Evolutionary conservation across 139 green algal genomes (phyloP).

Genomic region (Nannochloris sp.): DNA sequence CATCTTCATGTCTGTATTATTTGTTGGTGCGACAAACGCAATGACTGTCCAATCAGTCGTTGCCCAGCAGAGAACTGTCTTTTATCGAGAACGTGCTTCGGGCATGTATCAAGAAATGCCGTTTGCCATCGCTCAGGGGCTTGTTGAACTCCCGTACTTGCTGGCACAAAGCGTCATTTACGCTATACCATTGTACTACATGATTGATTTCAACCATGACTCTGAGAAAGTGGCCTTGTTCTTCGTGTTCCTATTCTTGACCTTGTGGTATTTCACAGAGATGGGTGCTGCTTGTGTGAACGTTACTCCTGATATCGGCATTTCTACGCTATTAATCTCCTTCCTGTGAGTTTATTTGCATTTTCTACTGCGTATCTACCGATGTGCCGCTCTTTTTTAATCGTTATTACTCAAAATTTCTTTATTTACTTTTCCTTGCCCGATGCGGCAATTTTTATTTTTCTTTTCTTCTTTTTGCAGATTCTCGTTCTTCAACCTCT

Average conservation of each 20-base stretch:
- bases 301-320: slow-evolving; percentile 6
- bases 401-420: too few relatives aligned
- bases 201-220: background rate
- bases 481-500: slow-evolving; percentile 45
- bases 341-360: too few relatives aligned
- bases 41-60: slow-evolving; percentile 22
- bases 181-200: slow-evolving; percentile 30
- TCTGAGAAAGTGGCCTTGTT: slow-evolving; percentile 30
- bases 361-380: too few relatives aligned
- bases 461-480: background rate
- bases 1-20: slow-evolving; percentile 31
- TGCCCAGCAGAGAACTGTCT: background rate
- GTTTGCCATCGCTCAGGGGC: slow-evolving; percentile 10
- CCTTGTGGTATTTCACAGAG: slow-evolving; percentile 48
- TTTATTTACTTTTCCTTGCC: too few relatives aligned
- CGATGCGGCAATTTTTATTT: background rate
- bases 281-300: slow-evolving; percentile 41
- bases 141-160: slow-evolving; percentile 40
- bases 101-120: background rate
- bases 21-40: slow-evolving; percentile 11
- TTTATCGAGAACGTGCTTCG: slow-evolving; percentile 19
- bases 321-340: slow-evolving; percentile 8
- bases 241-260: slow-evolving; percentile 56
- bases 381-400: too few relatives aligned
- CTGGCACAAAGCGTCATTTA: slow-evolving; percentile 42